Percentiles rank a stretch among this genome's conserved stretches.
Conservation (phyloP, 208 protist species). For the Trypanosoma conorhini region DNA sequence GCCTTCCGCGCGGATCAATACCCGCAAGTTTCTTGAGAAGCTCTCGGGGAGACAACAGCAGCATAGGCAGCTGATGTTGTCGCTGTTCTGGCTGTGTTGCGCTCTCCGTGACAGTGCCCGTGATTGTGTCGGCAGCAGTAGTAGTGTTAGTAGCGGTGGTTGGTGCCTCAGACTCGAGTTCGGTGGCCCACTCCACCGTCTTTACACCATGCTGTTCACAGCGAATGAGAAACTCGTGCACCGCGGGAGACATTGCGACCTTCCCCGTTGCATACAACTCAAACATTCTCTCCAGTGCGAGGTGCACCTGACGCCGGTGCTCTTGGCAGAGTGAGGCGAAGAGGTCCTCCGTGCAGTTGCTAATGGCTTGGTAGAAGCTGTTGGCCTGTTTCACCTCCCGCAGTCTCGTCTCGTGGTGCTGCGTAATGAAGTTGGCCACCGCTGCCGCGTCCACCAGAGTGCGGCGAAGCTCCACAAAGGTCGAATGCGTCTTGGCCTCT, state of each 20-base stretch:
- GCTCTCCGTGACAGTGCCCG: background rate
- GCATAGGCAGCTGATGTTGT: constrained; percentile 12
- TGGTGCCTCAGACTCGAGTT: constrained; percentile 7
- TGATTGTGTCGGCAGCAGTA: background rate
- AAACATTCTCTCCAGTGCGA: constrained; percentile 64
- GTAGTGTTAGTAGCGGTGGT: background rate
- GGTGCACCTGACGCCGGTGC: constrained; percentile 54
- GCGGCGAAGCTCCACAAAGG: constrained; percentile 55
- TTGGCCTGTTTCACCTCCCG: constrained; percentile 52
- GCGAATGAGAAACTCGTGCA: constrained; percentile 85
- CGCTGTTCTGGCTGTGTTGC: background rate
- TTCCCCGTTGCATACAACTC: constrained; percentile 40
- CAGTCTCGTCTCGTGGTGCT: constrained; percentile 48
- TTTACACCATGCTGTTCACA: constrained; percentile 76
- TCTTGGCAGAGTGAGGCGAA: constrained; percentile 50
- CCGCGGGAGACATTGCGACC: constrained; percentile 40
- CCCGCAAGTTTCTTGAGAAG: constrained; percentile 53
- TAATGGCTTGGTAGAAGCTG: constrained; percentile 74
- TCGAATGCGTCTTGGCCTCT: constrained; percentile 42
- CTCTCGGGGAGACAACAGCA: constrained; percentile 64
- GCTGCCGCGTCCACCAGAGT: constrained; percentile 42
- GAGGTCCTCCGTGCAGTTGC: constrained; percentile 44
- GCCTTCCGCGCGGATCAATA: constrained; percentile 59
- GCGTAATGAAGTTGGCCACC: constrained; percentile 60
- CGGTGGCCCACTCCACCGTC: constrained; percentile 42